Percentiles rank a stretch among this genome's conserved stretches.
These are phyloP conservation scores for Syzygium grande DNA, from an alignment of 345 rosid species.

Conservation along the genomic window DNA sequence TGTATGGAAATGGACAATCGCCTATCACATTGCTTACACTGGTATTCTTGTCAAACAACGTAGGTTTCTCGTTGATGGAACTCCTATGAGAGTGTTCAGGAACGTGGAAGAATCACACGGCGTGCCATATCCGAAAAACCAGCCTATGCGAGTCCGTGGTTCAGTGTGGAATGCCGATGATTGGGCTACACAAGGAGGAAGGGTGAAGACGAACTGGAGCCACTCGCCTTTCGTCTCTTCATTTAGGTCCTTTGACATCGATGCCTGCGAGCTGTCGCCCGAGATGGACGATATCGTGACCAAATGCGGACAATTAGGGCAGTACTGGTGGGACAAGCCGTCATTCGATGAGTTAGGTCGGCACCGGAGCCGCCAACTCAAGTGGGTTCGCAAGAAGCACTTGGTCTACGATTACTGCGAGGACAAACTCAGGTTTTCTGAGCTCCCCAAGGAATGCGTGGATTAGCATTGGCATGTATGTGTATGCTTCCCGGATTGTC, in stretches of 20 bases:
- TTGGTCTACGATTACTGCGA: slow-evolving; percentile 8
- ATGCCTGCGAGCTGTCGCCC: slow-evolving; percentile 1
- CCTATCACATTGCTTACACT: neutral
- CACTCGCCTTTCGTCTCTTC: slow-evolving; percentile 19
- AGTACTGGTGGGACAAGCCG: slow-evolving; percentile 8
- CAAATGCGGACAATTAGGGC: neutral
- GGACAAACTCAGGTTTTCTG: slow-evolving; percentile 6
- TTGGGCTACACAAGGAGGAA: slow-evolving; percentile 44
- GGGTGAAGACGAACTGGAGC: slow-evolving; percentile 33
- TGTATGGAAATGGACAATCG: neutral
- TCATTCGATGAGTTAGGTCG: neutral
- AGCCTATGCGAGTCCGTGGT: slow-evolving; percentile 31
- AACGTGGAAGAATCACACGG: slow-evolving; percentile 29
- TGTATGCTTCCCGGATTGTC: neutral
- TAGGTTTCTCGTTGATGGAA: slow-evolving; percentile 41
- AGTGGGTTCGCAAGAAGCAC: slow-evolving; percentile 4
- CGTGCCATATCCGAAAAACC: slow-evolving; percentile 28
- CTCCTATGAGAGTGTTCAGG: slow-evolving; percentile 9
- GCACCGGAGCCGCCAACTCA: slow-evolving; percentile 5
- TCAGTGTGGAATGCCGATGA: slow-evolving; percentile 46
- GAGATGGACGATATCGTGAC: neutral
- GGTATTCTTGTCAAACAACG: neutral
- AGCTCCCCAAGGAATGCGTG: slow-evolving; percentile 1
- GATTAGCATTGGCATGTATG: neutral
- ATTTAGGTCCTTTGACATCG: neutral